A percentile compares a stretch with the other conserved stretches of the same genome.
Evolutionary conservation across 805 yeast genomes (phyloP).

Genomic region (Ogataea pilisensis): DNA sequence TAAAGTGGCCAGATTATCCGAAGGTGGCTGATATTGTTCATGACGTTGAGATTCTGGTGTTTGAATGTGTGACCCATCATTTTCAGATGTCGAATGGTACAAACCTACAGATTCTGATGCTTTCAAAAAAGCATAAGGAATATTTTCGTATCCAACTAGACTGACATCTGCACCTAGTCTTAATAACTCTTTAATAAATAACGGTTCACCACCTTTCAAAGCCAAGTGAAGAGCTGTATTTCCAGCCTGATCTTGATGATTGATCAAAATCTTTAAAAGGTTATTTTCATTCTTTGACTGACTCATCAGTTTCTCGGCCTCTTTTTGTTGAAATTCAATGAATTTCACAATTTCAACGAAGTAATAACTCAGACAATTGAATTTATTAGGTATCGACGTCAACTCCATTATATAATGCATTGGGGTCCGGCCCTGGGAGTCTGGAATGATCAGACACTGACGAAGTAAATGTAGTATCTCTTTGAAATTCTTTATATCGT

Average conservation of each 20-base stretch:
- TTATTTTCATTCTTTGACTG: conserved; percentile 30
- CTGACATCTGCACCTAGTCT: conserved; percentile 42
- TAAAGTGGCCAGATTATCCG: background rate
- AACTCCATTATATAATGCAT: conserved; percentile 62
- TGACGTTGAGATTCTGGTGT: no score
- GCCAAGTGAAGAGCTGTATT: conserved; percentile 85
- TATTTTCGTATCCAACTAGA: conserved; percentile 19
- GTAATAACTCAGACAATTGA: conserved; percentile 52
- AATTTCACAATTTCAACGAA: conserved; percentile 33
- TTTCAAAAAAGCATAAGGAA: conserved; percentile 19
- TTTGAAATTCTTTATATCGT: conserved; percentile 56
- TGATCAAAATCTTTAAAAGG: conserved; percentile 53
- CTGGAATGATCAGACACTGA: conserved; percentile 66
- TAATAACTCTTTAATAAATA: conserved; percentile 39
- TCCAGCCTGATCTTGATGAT: conserved; percentile 78
- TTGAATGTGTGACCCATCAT: no score
- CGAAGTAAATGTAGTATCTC: conserved; percentile 57
- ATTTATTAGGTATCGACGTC: conserved; percentile 40
- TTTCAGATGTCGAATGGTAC: no score
- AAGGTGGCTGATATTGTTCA: background rate
- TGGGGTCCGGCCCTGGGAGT: conserved; percentile 67
- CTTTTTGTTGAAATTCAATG: conserved; percentile 26
- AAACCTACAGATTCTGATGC: no score
- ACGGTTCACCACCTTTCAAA: conserved; percentile 47
- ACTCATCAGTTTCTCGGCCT: conserved; percentile 24